A percentile compares a stretch with the other conserved stretches of the same genome.
phyloP scores from a whole-genome alignment of 2,329 filamentous ascomycete genomes.

The Hansfordia pulvinata region DNA sequence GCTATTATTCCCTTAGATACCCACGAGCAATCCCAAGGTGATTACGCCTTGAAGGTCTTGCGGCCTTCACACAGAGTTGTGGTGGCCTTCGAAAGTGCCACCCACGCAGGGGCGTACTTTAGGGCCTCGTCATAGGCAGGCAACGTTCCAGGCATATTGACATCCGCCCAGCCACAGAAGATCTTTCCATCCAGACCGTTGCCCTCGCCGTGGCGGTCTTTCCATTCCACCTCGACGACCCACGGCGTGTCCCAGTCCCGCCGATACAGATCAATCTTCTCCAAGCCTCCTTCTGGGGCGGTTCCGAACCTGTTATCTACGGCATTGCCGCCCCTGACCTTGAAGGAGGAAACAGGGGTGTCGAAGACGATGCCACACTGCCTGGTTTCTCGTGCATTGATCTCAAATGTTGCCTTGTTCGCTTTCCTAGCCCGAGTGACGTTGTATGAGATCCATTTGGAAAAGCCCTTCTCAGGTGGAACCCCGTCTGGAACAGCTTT shows the following conservation, averaged over 20 bases:
- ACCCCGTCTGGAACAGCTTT: conserved; percentile 24
- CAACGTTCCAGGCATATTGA: conserved; percentile 56
- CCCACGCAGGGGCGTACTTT: conserved; percentile 69
- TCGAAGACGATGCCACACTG: conserved; percentile 65
- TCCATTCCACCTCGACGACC: conserved; percentile 62
- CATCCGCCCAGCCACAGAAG: conserved; percentile 79
- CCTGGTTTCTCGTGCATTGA: conserved; percentile 64
- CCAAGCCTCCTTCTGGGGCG: conserved; percentile 47
- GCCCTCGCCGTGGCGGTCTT: conserved; percentile 19
- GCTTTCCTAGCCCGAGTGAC: conserved; percentile 24
- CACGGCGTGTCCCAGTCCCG: conserved; percentile 66
- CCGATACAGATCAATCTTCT: conserved; percentile 67
- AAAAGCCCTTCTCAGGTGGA: conserved; percentile 27
- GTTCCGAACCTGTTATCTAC: conserved; percentile 53
- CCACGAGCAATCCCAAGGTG: not conserved
- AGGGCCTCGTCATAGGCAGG: conserved; percentile 73
- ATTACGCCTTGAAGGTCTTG: conserved; percentile 49
- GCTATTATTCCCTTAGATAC: too few relatives aligned
- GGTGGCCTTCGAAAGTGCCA: conserved; percentile 57
- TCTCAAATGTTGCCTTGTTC: conserved; percentile 45
- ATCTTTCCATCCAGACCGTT: conserved; percentile 46
- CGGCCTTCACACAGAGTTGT: conserved; percentile 74
- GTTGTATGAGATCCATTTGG: conserved; percentile 53
- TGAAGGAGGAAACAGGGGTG: conserved; percentile 49
- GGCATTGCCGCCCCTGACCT: conserved; percentile 43